Percentiles rank a stretch among this genome's conserved stretches.
These are phyloP conservation scores for Pestalotiopsis fici DNA, from an alignment of 2,329 filamentous ascomycete genomes.

Conservation along the genomic window DNA sequence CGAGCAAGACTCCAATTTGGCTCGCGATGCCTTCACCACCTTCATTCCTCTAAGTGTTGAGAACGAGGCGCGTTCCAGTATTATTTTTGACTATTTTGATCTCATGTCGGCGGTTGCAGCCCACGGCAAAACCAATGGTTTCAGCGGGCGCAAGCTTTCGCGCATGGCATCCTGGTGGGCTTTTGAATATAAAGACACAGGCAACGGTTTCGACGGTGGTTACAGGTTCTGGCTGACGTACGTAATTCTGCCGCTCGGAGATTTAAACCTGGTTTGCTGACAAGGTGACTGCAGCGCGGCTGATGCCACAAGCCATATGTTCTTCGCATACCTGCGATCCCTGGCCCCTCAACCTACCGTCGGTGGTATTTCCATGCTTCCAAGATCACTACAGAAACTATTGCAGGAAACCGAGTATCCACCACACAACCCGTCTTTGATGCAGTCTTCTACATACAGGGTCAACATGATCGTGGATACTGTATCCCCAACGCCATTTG, in stretches of 20 bases:
- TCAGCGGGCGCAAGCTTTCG: slow-evolving; percentile 91
- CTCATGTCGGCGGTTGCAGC: slow-evolving; percentile 88
- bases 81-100: slow-evolving; percentile 97
- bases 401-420: slow-evolving; percentile 94
- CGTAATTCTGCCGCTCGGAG: slow-evolving; percentile 27
- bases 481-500: slow-evolving; percentile 92
- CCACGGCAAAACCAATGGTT: slow-evolving; percentile 88
- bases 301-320: slow-evolving; percentile 93
- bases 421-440: slow-evolving; percentile 72
- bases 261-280: slow-evolving; percentile 9
- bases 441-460: slow-evolving; percentile 80
- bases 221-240: slow-evolving; percentile 87
- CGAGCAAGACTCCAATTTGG: slow-evolving; percentile 90
- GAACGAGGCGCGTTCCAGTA: slow-evolving; percentile 79
- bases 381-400: slow-evolving; percentile 87
- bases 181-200: slow-evolving; percentile 85
- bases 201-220: slow-evolving; percentile 90
- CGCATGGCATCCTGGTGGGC: slow-evolving; percentile 98
- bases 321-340: slow-evolving; percentile 95
- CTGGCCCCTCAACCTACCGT: slow-evolving; percentile 78
- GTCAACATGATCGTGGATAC: slow-evolving; percentile 96
- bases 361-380: slow-evolving; percentile 81
- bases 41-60: slow-evolving; percentile 95
- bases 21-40: slow-evolving; percentile 90
- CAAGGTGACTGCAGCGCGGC: slow-evolving; percentile 65